These are phyloP conservation scores for Kazachstania africana DNA, from an alignment of 805 yeast genomes.

Conservation along the genomic window DNA sequence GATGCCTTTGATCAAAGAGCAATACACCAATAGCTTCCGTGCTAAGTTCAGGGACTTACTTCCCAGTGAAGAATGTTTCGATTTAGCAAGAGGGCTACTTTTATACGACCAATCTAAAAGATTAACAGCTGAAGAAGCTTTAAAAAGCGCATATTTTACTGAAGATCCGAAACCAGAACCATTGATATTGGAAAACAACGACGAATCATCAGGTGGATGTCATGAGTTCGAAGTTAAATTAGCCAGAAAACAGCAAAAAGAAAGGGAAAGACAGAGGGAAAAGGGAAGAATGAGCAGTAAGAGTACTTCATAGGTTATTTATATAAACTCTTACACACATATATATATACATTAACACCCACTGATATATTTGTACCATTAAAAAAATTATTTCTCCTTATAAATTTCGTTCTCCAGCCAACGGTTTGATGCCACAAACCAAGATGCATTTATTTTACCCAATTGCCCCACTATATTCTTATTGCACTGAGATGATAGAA, in stretches of 20 bases:
- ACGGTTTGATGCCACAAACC: conserved; percentile 24
- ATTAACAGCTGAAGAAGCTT: conserved; percentile 56
- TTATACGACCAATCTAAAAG: conserved; percentile 59
- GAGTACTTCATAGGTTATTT: no score
- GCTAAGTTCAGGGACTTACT: conserved; percentile 31
- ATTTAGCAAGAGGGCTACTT: conserved; percentile 53
- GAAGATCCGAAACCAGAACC: conserved; percentile 59
- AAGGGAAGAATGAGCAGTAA: no score
- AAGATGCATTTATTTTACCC: conserved; percentile 23
- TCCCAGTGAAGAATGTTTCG: conserved; percentile 43
- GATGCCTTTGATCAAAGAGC: conserved; percentile 37
- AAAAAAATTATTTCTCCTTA: no score
- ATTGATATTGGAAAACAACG: conserved; percentile 39
- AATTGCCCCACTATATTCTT: conserved; percentile 21
- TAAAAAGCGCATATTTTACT: conserved; percentile 57
- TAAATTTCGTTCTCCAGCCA: conserved; percentile 8
- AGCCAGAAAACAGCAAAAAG: conserved; percentile 53
- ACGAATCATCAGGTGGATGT: no score
- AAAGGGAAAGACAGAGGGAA: conserved; percentile 4
- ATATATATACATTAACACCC: no score
- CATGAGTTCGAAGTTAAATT: conserved; percentile 69
- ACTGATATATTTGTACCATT: no score
- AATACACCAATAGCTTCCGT: conserved; percentile 27
- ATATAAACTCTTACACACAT: no score
- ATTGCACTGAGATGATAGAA: conserved; percentile 23